Conservation (phyloP, 2,329 filamentous ascomycete species). For the Pseudogymnoascus sp. region DNA sequence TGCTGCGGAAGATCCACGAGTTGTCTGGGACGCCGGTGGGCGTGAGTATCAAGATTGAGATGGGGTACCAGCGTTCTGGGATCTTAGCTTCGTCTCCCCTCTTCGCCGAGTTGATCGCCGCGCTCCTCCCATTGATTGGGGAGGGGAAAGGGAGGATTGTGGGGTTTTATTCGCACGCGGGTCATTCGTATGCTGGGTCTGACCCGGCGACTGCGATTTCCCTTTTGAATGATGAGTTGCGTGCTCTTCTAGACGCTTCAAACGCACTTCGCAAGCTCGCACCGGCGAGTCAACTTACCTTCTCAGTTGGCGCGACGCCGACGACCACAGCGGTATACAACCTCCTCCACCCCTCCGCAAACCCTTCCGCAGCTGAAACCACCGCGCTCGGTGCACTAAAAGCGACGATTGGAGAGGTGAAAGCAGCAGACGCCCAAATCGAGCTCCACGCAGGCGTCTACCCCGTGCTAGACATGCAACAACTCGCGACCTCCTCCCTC, state of each 20-base stretch:
- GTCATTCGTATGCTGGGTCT: slow-evolving; percentile 55
- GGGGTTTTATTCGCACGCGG: slow-evolving; percentile 66
- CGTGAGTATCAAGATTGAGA: slow-evolving; percentile 67
- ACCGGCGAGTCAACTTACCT: slow-evolving; percentile 31
- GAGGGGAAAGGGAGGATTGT: slow-evolving; percentile 36
- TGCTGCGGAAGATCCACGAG: slow-evolving; percentile 36
- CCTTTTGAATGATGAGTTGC: slow-evolving; percentile 51
- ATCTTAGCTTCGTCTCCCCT: slow-evolving; percentile 41
- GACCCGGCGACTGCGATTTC: slow-evolving; percentile 49
- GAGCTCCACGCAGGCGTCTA: slow-evolving; percentile 74
- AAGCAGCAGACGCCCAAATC: slow-evolving; percentile 36
- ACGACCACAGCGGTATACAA: slow-evolving; percentile 61
- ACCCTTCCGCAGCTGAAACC: slow-evolving; percentile 21
- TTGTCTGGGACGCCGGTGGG: slow-evolving; percentile 39
- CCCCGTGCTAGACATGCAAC: slow-evolving; percentile 67
- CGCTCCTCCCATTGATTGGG: slow-evolving; percentile 36
- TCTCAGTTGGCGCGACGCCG: slow-evolving; percentile 71
- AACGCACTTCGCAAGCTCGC: slow-evolving; percentile 22
- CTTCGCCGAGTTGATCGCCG: slow-evolving; percentile 38
- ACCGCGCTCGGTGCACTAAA: slow-evolving; percentile 33
- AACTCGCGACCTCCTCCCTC: slow-evolving; percentile 61
- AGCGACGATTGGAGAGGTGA: slow-evolving; percentile 32
- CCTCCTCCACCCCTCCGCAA: slow-evolving; percentile 30
- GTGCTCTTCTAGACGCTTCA: slow-evolving; percentile 40
- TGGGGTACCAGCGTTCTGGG: slow-evolving; percentile 63